Conservation (phyloP, 805 yeast species). For the Ogataea ramenticola region DNA sequence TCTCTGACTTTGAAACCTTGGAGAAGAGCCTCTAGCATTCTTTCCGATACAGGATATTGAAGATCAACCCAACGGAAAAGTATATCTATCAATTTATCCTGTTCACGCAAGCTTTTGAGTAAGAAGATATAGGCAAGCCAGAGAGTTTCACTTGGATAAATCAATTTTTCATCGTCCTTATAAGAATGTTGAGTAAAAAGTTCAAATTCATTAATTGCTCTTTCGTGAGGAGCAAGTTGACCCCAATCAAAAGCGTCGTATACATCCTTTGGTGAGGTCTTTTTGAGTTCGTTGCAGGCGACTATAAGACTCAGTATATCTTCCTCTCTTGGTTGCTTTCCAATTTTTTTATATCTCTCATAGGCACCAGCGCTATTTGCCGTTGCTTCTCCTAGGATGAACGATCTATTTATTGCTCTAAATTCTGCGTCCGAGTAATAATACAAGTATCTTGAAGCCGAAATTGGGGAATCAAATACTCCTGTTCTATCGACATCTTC, state of each 20-base stretch:
- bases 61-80: constrained; percentile 49
- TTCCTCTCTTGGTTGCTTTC: not conserved
- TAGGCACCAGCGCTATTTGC: constrained; percentile 24
- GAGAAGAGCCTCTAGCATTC: constrained; percentile 14
- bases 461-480: constrained; percentile 9
- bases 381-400: constrained; percentile 27
- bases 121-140: constrained; percentile 49
- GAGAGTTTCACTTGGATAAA: constrained; percentile 39
- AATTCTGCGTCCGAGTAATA: constrained; percentile 5
- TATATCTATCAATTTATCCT: constrained; percentile 41
- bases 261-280: not conserved
- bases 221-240: constrained; percentile 46
- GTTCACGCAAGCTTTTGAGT: constrained; percentile 39
- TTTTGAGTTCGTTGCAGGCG: not conserved
- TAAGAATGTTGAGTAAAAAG: constrained; percentile 28
- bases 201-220: constrained; percentile 53
- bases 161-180: constrained; percentile 22
- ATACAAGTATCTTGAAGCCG: constrained; percentile 20
- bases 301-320: not conserved
- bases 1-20: constrained; percentile 14
- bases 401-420: constrained; percentile 15
- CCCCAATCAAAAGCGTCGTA: constrained; percentile 34
- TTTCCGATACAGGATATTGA: constrained; percentile 16
- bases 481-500: not conserved
- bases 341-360: constrained; percentile 16